phyloP scores from a whole-genome alignment of 768 basidiomycete genomes.

The Lactarius hatsudake region DNA sequence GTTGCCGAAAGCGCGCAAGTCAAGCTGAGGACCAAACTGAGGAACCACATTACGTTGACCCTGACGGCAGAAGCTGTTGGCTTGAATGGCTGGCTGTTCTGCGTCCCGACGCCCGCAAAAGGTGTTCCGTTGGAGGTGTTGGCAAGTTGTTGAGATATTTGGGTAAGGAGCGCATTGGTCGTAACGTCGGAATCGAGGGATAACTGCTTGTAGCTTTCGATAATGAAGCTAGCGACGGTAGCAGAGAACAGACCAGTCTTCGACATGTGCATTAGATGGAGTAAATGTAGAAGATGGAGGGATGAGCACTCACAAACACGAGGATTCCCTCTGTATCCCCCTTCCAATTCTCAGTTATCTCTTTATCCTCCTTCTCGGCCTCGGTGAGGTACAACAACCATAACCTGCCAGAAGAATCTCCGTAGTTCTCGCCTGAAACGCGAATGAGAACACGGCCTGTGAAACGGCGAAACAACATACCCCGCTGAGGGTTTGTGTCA shows the following conservation, averaged over 20 bases:
- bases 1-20: background rate
- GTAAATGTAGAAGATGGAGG: no score
- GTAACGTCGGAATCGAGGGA: conserved; percentile 4
- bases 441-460: background rate
- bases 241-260: conserved; percentile 22
- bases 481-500: background rate
- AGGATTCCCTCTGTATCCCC: conserved; percentile 1
- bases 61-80: conserved; percentile 9
- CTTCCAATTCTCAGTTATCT: background rate
- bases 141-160: conserved; percentile 18
- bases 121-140: background rate
- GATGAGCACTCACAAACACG: background rate
- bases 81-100: background rate
- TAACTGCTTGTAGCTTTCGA: conserved; percentile 10
- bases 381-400: background rate
- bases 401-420: background rate
- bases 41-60: conserved; percentile 15
- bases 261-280: background rate
- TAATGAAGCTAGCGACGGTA: conserved; percentile 8
- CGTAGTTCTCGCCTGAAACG: background rate
- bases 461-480: background rate
- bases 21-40: conserved; percentile 17
- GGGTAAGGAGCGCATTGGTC: background rate
- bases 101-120: background rate
- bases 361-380: background rate